Percentiles rank a stretch among this genome's conserved stretches.
These are phyloP conservation scores for Cicer pinnatifidum DNA, from an alignment of 306 rosid species.

Conservation along the genomic window DNA sequence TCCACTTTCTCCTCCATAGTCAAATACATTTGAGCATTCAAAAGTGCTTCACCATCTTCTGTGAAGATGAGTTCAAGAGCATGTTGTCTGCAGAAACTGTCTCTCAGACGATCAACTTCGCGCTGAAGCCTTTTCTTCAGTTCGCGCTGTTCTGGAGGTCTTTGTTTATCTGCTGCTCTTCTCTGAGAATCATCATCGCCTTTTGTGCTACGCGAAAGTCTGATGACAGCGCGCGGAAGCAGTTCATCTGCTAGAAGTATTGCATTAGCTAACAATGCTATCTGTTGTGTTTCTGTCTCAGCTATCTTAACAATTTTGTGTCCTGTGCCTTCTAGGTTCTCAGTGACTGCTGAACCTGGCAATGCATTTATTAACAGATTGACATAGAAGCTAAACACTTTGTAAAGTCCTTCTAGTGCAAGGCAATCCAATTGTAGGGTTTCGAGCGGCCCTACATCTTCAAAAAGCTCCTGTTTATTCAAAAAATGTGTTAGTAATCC, in stretches of 20 bases:
- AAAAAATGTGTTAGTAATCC: background rate
- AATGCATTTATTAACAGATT: conserved; percentile 71
- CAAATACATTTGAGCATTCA: conserved; percentile 65
- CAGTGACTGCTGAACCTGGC: conserved; percentile 77
- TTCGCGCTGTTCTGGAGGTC: conserved; percentile 77
- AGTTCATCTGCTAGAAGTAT: conserved; percentile 79
- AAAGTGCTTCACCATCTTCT: conserved; percentile 73
- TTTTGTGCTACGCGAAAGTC: conserved; percentile 57
- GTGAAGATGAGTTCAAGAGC: conserved; percentile 91
- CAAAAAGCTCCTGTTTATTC: conserved; percentile 75
- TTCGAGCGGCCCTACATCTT: conserved; percentile 77
- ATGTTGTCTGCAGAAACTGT: conserved; percentile 84
- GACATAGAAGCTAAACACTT: conserved; percentile 66
- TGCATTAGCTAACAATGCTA: conserved; percentile 80
- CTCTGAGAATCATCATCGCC: conserved; percentile 58
- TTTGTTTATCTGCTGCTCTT: conserved; percentile 59
- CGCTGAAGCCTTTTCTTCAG: conserved; percentile 75
- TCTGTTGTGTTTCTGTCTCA: conserved; percentile 81
- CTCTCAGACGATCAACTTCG: conserved; percentile 75
- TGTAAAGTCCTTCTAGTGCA: conserved; percentile 75
- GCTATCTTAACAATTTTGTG: conserved; percentile 76
- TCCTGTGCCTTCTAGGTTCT: conserved; percentile 62
- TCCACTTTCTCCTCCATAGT: conserved; percentile 58
- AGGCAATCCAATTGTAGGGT: conserved; percentile 68
- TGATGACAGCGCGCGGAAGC: conserved; percentile 76